These are phyloP conservation scores for Pharus latifolius DNA, from an alignment of 176 grass and related monocot species.

Conservation along the genomic window DNA sequence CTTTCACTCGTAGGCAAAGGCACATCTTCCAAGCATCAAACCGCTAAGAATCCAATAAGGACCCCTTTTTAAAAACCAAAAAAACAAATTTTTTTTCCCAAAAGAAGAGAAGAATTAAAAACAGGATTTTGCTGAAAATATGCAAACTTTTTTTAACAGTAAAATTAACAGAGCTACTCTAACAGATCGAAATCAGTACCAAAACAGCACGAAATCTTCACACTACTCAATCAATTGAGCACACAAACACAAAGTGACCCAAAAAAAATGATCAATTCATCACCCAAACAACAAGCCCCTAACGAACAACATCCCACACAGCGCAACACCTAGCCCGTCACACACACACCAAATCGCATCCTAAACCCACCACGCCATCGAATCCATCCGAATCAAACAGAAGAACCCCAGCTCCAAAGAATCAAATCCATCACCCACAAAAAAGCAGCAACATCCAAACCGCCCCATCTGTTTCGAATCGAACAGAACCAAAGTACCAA, in stretches of 20 bases:
- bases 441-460: background rate
- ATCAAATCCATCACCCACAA: background rate
- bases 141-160: background rate
- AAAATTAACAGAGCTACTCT: background rate
- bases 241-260: background rate
- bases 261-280: background rate
- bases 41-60: too few species aligned
- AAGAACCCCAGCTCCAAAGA: background rate
- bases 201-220: background rate
- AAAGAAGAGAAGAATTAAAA: background rate
- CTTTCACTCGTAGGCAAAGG: background rate
- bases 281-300: background rate
- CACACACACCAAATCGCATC: background rate
- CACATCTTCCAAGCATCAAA: background rate
- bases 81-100: background rate
- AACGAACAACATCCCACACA: background rate
- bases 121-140: background rate
- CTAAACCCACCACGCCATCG: background rate
- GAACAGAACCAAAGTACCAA: too few species aligned
- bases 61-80: background rate
- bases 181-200: background rate
- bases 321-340: background rate
- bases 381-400: background rate
- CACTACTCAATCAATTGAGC: background rate
- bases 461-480: background rate